Base-by-base conservation (phyloP, 495 filamentous ascomycete species). In the Xylaria castorea region DNA sequence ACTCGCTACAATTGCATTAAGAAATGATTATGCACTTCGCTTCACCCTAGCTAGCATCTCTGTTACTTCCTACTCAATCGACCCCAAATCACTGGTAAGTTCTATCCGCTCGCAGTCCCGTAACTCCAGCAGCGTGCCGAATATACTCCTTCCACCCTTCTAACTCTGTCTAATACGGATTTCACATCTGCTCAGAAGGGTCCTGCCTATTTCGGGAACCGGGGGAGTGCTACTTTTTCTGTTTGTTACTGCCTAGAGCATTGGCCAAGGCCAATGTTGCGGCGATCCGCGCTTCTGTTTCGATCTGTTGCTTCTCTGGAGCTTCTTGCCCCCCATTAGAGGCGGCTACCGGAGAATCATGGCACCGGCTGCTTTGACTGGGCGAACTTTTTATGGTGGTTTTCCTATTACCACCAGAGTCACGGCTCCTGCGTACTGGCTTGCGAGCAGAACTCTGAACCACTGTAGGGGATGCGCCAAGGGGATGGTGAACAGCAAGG, bases 191-290 rank as follows among this genome's bases (percentile, higher is more conserved):
- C 3, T 1, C 22, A 36, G 16, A 38, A n/a, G 9, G 18, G 9
- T 25, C 22, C 25, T 16, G n/a, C 30, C 53, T 30, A 18, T 32
- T 3, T 32, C 0, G 27, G 22, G 51, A 16, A 57, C 12, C 25
- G 42, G 12, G 25, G 36, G 3, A 12, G 40, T n/a, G 5, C 51
- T 55, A 71, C 55, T 57, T 65, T 34, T 51, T 65, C 36, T 36
- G 48, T 7, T 46, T 57, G 32, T 25, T 34, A 64, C 32, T 16
- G 18, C 38, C 61, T 4, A 25, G 3, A 5, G 22, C 30, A 32
- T 25, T 71, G 8, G 60, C 60, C 8, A 71, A 16, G 6, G 69
- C 69, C 25, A 63, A 48, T 46, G 34, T 36, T 44, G 69, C 60
- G 6, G 69, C 69, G 6, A 71, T 65, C 25, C 60, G 46, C 6